Evolutionary conservation across 2,329 filamentous ascomycete species (phyloP).

Genomic region (Fusarium piperis): DNA sequence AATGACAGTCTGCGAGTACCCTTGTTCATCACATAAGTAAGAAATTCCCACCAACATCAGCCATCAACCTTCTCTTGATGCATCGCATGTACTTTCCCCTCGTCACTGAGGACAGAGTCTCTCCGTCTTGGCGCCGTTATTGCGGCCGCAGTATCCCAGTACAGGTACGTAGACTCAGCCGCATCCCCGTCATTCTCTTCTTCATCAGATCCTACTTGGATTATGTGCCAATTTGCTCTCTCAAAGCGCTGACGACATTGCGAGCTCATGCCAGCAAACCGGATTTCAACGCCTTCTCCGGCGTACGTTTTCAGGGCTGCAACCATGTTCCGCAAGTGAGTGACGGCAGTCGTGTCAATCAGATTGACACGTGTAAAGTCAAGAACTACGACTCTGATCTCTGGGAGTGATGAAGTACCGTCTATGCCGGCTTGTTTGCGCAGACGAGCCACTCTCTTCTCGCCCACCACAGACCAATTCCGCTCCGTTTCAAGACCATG

Average conservation of each 20-base stretch:
- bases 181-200: conserved; percentile 7
- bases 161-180: conserved; percentile 14
- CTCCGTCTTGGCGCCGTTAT: conserved; percentile 30
- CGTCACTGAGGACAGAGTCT: conserved; percentile 17
- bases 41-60: not conserved
- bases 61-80: conserved; percentile 32
- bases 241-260: conserved; percentile 52
- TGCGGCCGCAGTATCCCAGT: conserved; percentile 28
- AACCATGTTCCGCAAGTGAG: conserved; percentile 58
- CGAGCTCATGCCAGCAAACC: conserved; percentile 59
- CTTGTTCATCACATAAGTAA: not conserved
- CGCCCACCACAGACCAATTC: conserved; percentile 64
- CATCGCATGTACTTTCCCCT: conserved; percentile 14
- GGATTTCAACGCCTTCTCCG: conserved; percentile 55
- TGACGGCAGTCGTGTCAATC: conserved; percentile 63
- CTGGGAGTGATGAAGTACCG: conserved; percentile 44
- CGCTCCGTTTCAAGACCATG: conserved; percentile 49
- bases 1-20: not conserved
- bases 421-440: conserved; percentile 51
- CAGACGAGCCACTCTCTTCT: conserved; percentile 57
- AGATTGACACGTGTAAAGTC: conserved; percentile 63
- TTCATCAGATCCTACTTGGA: conserved; percentile 13
- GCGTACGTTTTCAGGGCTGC: conserved; percentile 60
- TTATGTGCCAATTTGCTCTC: conserved; percentile 49
- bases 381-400: conserved; percentile 59